Evolutionary conservation across 1,284 basidiomycete genomes (phyloP).

Genomic region (Fomitopsis betulina): DNA sequence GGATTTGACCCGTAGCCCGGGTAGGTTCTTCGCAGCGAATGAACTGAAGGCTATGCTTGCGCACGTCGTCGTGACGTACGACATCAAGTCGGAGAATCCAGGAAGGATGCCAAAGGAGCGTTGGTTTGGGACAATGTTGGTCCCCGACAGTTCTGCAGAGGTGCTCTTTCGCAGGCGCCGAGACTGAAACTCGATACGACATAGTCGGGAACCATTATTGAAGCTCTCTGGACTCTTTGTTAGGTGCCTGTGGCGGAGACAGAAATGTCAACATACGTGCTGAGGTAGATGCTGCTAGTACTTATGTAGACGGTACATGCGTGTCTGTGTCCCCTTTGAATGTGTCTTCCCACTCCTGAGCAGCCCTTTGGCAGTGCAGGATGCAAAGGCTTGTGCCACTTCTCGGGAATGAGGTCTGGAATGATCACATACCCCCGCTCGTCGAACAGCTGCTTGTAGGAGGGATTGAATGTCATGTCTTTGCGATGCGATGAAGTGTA

Average conservation of each 20-base stretch:
- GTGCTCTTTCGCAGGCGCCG: constrained; percentile 20
- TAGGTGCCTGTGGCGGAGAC: too few species aligned
- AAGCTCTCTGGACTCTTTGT: too few species aligned
- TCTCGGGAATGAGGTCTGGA: constrained; percentile 49
- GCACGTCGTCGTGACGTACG: constrained; percentile 16
- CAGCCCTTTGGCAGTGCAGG: too few species aligned
- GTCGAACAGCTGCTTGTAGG: constrained; percentile 40
- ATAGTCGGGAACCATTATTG: too few species aligned
- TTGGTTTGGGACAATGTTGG: constrained; percentile 10
- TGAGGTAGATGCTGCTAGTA: too few species aligned
- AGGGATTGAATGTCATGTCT: background rate
- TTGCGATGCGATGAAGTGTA: background rate
- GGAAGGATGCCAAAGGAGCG: constrained; percentile 12
- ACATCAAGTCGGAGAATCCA: constrained; percentile 15
- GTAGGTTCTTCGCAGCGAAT: constrained; percentile 18
- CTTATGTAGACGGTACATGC: too few species aligned
- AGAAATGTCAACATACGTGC: too few species aligned
- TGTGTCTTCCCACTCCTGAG: too few species aligned
- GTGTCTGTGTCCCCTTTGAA: too few species aligned
- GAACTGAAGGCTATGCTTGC: constrained; percentile 19
- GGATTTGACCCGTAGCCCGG: constrained; percentile 10
- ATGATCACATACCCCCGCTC: constrained; percentile 71
- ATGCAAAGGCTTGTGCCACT: constrained; percentile 34
- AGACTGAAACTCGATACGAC: background rate
- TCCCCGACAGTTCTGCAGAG: constrained; percentile 10